Conservation (phyloP, 805 yeast genomes). For the Pichia exigua region DNA sequence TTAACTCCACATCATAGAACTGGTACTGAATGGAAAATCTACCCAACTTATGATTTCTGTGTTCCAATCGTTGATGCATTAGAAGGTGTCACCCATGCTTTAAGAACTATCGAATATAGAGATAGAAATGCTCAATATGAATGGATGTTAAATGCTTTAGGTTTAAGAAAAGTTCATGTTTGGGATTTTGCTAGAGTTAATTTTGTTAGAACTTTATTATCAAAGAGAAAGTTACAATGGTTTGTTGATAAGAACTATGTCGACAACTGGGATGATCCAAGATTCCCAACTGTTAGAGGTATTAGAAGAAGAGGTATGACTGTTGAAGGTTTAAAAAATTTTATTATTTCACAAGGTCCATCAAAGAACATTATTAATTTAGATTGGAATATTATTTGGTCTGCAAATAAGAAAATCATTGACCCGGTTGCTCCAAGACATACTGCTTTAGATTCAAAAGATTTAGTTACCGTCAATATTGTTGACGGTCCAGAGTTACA, state of each 20-base stretch:
- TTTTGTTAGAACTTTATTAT: constrained; percentile 89
- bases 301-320: constrained; percentile 99
- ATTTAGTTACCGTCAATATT: constrained; percentile 65
- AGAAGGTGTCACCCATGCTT: constrained; percentile 97
- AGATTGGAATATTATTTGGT: constrained; percentile 98
- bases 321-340: constrained; percentile 92
- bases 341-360: constrained; percentile 94
- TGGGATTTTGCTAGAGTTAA: constrained; percentile 99
- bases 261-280: constrained; percentile 95
- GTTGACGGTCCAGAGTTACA: constrained; percentile 61
- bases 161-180: constrained; percentile 84
- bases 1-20: constrained; percentile 97
- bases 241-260: constrained; percentile 90
- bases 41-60: constrained; percentile 99
- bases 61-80: constrained; percentile 91
- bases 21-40: constrained; percentile 86
- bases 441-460: constrained; percentile 60
- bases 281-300: constrained; percentile 99
- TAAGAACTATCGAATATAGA: constrained; percentile 97
- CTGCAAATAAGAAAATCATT: constrained; percentile 91
- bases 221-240: constrained; percentile 99
- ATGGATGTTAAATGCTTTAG: constrained; percentile 82
- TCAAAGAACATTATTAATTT: constrained; percentile 93
- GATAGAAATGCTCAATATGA: constrained; percentile 98
- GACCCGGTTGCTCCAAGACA: constrained; percentile 97